These are phyloP conservation scores for Colletotrichum theobromicola DNA, from an alignment of 2,329 filamentous ascomycete species.

Conservation along the genomic window DNA sequence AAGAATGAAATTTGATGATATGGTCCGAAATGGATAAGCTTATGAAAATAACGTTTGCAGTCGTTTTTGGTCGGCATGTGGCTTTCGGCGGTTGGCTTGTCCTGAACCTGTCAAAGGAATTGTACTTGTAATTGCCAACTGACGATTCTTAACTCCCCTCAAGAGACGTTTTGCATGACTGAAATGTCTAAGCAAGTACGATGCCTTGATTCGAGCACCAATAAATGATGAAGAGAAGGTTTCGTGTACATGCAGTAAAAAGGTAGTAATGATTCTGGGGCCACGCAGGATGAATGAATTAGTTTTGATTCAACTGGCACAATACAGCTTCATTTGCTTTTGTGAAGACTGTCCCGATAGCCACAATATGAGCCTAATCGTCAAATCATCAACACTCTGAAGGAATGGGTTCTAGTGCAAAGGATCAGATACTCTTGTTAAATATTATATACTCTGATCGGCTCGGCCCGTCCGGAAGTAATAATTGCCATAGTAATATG, in stretches of 20 bases:
- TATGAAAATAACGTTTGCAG: not conserved
- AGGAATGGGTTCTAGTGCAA: not conserved
- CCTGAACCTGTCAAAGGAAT: not conserved
- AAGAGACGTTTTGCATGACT: no score
- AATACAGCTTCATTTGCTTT: no score
- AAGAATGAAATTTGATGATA: not conserved
- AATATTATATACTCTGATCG: not conserved
- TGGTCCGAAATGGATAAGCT: not conserved
- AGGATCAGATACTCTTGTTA: not conserved
- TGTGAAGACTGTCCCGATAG: no score
- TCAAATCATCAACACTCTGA: not conserved
- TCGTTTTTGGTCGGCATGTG: not conserved
- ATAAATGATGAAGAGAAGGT: not conserved
- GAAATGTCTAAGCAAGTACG: not conserved
- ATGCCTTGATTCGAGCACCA: not conserved
- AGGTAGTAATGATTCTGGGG: not conserved
- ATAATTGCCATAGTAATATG: not conserved
- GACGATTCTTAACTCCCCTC: not conserved
- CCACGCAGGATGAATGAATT: not conserved
- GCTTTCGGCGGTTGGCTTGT: not conserved
- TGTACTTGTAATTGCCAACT: not conserved
- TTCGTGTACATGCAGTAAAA: not conserved
- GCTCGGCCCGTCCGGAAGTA: not conserved
- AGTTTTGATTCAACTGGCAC: no score
- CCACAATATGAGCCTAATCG: no score